phyloP scores from a whole-genome alignment of 2,329 filamentous ascomycete species.

The Epichloe glyceriae region DNA sequence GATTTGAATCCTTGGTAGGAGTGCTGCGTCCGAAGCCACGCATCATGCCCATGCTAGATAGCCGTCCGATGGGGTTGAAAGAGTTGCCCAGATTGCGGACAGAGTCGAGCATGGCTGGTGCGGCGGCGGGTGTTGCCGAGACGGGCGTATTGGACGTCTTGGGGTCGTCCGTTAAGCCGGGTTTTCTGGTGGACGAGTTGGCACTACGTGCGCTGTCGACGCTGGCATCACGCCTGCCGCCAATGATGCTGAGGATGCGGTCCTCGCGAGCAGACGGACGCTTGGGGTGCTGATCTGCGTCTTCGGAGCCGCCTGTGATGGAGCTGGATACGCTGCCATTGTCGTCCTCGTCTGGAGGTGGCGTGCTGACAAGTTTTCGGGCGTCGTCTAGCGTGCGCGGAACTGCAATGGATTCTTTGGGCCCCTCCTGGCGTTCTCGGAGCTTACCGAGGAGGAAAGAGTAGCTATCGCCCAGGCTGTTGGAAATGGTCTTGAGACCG shows the following conservation, averaged over 20 bases:
- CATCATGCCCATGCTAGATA: conserved; percentile 61
- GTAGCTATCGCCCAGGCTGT: conserved; percentile 81
- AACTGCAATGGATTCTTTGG: conserved; percentile 40
- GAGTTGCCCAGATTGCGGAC: conserved; percentile 70
- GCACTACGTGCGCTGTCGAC: conserved; percentile 59
- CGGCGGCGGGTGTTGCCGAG: conserved; percentile 31
- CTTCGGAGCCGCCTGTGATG: conserved; percentile 27
- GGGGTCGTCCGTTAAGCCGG: conserved; percentile 34
- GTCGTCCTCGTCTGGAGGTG: conserved; percentile 49
- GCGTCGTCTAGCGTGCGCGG: conserved; percentile 92
- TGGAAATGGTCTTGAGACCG: conserved; percentile 81
- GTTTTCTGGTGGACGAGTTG: conserved; percentile 50
- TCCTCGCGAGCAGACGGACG: conserved; percentile 36
- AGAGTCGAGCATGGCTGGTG: conserved; percentile 59
- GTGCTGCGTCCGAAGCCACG: conserved; percentile 56
- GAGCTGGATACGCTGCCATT: conserved; percentile 46
- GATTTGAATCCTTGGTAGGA: conserved; percentile 26
- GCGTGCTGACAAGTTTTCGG: conserved; percentile 70
- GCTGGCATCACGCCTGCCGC: conserved; percentile 63
- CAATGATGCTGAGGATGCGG: conserved; percentile 57
- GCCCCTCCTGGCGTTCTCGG: conserved; percentile 50
- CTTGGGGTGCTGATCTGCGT: conserved; percentile 17
- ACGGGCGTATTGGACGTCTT: conserved; percentile 11
- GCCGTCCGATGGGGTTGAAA: conserved; percentile 69
- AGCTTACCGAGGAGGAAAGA: conserved; percentile 84